A percentile compares a stretch with the other conserved stretches of the same genome.
Evolutionary conservation across 192 early-diverging fungal species (phyloP).

Genomic region (Backusella luteola): DNA sequence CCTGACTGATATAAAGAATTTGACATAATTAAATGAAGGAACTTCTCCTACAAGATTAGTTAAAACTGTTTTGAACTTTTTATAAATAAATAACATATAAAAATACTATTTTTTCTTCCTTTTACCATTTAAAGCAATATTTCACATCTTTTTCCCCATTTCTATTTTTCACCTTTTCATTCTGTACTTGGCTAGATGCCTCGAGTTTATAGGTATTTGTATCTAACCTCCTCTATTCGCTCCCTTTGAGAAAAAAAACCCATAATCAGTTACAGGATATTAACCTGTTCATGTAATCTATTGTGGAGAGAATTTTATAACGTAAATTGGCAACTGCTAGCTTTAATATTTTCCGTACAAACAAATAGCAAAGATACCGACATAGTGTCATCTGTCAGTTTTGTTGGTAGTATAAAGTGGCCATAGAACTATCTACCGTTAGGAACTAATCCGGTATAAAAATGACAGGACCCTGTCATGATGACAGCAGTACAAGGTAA

Average conservation of each 20-base stretch:
- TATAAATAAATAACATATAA: background rate
- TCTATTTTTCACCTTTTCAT: background rate
- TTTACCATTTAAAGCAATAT: conserved; percentile 1
- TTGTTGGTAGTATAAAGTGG: background rate
- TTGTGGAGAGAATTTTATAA: background rate
- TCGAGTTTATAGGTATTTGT: background rate
- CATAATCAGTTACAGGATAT: background rate
- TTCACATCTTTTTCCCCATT: background rate
- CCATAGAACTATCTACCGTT: background rate
- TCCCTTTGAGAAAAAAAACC: background rate
- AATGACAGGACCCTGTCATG: background rate
- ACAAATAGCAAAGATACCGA: background rate
- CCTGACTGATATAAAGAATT: background rate
- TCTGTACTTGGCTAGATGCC: background rate
- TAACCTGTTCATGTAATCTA: background rate
- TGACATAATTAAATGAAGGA: background rate
- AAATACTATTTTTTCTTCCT: background rate
- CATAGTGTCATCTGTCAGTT: background rate
- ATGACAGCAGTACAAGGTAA: background rate
- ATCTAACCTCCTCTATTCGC: background rate
- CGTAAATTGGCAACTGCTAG: background rate
- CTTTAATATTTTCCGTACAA: background rate
- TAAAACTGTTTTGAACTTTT: background rate
- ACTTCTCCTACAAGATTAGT: background rate
- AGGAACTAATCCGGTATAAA: background rate